These are phyloP conservation scores for Globisporangium parvum DNA, from an alignment of 352 stramenopile genomes.

Conservation along the genomic window DNA sequence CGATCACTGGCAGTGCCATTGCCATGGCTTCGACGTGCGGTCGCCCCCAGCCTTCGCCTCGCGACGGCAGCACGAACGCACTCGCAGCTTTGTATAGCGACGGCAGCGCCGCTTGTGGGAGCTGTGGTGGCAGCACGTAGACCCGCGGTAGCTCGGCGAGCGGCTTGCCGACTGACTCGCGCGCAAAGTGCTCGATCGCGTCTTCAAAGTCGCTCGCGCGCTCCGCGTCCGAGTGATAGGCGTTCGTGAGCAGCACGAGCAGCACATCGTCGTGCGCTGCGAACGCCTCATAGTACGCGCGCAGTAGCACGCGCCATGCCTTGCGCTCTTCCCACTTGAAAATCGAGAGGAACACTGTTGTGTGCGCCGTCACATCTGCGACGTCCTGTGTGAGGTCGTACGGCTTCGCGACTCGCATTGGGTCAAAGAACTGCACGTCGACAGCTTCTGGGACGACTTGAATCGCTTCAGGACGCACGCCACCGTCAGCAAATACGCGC, in stretches of 20 bases:
- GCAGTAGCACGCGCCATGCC: conserved; percentile 84
- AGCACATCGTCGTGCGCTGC: conserved; percentile 46
- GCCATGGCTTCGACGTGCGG: conserved; percentile 93
- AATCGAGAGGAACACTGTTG: conserved; percentile 86
- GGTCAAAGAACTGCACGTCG: conserved; percentile 88
- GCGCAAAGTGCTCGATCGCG: conserved; percentile 49
- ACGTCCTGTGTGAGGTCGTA: conserved; percentile 47
- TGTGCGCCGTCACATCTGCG: conserved; percentile 29
- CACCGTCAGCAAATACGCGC: conserved; percentile 60
- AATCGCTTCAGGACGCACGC: conserved; percentile 45
- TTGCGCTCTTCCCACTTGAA: conserved; percentile 95
- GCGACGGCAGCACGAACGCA: conserved; percentile 87
- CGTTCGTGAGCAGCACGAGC: conserved; percentile 84
- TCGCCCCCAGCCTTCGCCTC: conserved; percentile 92
- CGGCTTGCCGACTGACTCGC: conserved; percentile 34
- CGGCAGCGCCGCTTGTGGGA: conserved; percentile 52
- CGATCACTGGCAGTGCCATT: conserved; percentile 86
- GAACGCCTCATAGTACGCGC: conserved; percentile 82
- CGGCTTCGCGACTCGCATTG: conserved; percentile 26
- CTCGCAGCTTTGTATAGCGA: conserved; percentile 71
- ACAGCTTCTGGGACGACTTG: conserved; percentile 84
- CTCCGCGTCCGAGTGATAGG: conserved; percentile 67
- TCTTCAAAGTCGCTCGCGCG: conserved; percentile 41
- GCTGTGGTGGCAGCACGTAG: conserved; percentile 52
- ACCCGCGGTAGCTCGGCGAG: conserved; percentile 47